Conservation (phyloP, 345 rosid species). For the Eucalyptus erythrocorys region DNA sequence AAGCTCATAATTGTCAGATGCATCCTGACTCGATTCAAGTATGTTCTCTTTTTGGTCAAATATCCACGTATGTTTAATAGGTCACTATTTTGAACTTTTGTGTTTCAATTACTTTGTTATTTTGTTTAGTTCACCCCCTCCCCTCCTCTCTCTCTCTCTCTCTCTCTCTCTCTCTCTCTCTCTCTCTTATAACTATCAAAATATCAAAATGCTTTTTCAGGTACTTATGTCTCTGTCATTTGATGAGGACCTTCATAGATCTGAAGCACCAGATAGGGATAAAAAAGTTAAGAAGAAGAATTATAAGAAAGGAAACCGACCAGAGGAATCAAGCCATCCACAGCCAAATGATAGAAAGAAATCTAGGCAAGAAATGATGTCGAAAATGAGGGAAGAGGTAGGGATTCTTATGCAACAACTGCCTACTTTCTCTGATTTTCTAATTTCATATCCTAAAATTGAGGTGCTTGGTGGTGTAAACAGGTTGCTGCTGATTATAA, state of each 20-base stretch:
- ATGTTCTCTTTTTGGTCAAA: not conserved
- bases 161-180: not conserved
- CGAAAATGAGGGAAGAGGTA: conserved; percentile 81
- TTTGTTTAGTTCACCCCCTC: too few relatives aligned
- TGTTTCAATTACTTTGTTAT: not conserved
- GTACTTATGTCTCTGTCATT: conserved; percentile 81
- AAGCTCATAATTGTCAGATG: conserved; percentile 66
- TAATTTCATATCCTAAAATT: not conserved
- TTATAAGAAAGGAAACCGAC: conserved; percentile 36
- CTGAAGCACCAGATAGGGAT: conserved; percentile 15
- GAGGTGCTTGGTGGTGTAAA: not conserved
- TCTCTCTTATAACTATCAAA: not conserved
- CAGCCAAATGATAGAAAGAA: conserved; percentile 57
- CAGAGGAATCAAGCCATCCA: conserved; percentile 40
- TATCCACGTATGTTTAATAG: conserved; percentile 33
- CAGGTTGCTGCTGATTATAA: conserved; percentile 88
- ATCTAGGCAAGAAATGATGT: conserved; percentile 47
- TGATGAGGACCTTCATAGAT: conserved; percentile 68
- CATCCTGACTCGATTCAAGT: conserved; percentile 90
- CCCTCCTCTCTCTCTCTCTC: too few relatives aligned
- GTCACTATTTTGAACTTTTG: not conserved
- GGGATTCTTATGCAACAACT: not conserved
- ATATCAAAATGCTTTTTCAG: conserved; percentile 14
- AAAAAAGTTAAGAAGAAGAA: conserved; percentile 37
- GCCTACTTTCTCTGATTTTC: not conserved